phyloP scores from a whole-genome alignment of 805 yeast genomes.

The Candida mattraensis region DNA sequence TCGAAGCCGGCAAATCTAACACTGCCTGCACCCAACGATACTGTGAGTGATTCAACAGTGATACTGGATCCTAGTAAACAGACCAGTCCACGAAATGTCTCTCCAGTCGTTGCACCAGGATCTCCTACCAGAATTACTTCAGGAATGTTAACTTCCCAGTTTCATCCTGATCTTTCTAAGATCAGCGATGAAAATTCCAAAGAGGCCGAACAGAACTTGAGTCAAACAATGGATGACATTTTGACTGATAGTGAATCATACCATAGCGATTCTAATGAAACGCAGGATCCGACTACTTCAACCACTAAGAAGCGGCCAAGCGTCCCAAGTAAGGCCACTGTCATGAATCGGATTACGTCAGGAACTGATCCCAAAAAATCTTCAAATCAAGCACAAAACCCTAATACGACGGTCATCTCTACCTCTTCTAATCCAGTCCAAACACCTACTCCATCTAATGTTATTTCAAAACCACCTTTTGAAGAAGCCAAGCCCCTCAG shows the following conservation, averaged over 20 bases:
- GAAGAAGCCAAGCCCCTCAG: conserved; percentile 10
- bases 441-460: conserved; percentile 16
- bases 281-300: conserved; percentile 2
- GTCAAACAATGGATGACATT: conserved; percentile 14
- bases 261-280: conserved; percentile 20
- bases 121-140: conserved; percentile 38
- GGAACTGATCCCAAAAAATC: conserved; percentile 11
- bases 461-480: conserved; percentile 7
- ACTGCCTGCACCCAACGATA: conserved; percentile 23
- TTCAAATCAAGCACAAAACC: conserved; percentile 5
- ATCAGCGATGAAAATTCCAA: conserved; percentile 22
- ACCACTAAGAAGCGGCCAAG: conserved; percentile 25
- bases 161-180: conserved; percentile 37
- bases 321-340: conserved; percentile 33
- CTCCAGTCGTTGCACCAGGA: conserved; percentile 35
- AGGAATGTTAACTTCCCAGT: conserved; percentile 33
- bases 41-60: conserved; percentile 20
- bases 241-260: conserved; percentile 22
- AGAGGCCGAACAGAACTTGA: conserved; percentile 15
- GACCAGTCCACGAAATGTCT: conserved; percentile 24
- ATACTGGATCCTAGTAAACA: conserved; percentile 27
- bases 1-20: conserved; percentile 12
- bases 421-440: conserved; percentile 9
- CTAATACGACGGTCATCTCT: conserved; percentile 1
- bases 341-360: conserved; percentile 18